Evolutionary conservation across 345 rosid species (phyloP), one percentile per base, ranked within the genome.

Genomic region (Theobroma cacao): DNA sequence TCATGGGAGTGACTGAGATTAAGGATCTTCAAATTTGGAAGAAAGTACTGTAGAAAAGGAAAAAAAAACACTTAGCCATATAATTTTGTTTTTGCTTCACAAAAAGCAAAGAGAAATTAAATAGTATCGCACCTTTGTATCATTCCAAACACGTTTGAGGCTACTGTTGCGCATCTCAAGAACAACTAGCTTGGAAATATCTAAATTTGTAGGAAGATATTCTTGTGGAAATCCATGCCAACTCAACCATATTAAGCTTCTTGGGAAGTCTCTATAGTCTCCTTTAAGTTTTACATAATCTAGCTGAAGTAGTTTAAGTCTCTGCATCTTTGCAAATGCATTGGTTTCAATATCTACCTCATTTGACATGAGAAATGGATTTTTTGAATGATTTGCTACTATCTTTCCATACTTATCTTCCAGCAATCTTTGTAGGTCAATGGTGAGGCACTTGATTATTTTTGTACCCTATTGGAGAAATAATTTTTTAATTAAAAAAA

Each of bases 21-120:
- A 10, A 86, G 78, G 14, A 82, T 62, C 71, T 84, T 86, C 81
- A 86, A 15, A 6, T 69, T 50, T 34, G 26, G 41, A 68, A 28
- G n/a, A n/a, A n/a, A n/a, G n/a, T 2, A 61, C 66, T 61, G 66
- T 26, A 28, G 0, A 61, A 28, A 60, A 20, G 7, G 6, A 28
- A 30, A 26, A 5, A 60, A 3, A 60, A 61, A 0, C 3, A 3
- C 0, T 31, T 61, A 1, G 0, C n/a, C 7, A 17, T 10, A 26
- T 12, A 15, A n/a, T n/a, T n/a, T n/a, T 3, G 18, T 60, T 8
- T 4, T 20, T n/a, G 3, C 3, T 20, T 53, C 26, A 7, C 0
- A 11, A 40, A 13, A 5, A 26, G 3, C 1, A 52, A 18, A 73
- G 5, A 53, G 5, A 52, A 9, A n/a, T 24, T 17, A 33, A 0